Evolutionary conservation across 805 yeast genomes (phyloP).

Genomic region (Candida michaelii): DNA sequence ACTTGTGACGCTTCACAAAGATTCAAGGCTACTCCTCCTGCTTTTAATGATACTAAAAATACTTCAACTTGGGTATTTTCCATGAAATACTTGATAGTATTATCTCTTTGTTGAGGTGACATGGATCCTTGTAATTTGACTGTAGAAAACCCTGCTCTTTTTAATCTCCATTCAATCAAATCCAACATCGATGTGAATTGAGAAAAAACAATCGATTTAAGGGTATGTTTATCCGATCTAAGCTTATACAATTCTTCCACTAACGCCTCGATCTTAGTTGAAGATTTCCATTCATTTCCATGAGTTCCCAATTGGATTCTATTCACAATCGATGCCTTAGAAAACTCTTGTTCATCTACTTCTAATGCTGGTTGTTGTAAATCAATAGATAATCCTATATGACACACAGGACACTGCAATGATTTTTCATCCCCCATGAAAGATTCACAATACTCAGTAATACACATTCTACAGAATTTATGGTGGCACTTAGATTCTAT

Average conservation of each 20-base stretch:
- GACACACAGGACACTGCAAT: conserved; percentile 94
- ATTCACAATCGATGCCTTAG: conserved; percentile 75
- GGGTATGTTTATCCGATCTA: conserved; percentile 82
- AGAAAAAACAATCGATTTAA: conserved; percentile 94
- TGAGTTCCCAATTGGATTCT: conserved; percentile 73
- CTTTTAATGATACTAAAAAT: conserved; percentile 90
- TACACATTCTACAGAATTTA: conserved; percentile 88
- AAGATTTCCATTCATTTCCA: conserved; percentile 83
- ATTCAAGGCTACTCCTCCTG: conserved; percentile 98
- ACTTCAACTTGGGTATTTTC: conserved; percentile 90
- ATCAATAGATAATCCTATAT: conserved; percentile 88
- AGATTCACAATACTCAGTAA: conserved; percentile 85
- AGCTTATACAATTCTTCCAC: conserved; percentile 88
- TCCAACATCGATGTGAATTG: conserved; percentile 97
- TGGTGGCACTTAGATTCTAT: conserved; percentile 94
- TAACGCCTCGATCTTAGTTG: conserved; percentile 94
- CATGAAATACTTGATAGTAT: conserved; percentile 88
- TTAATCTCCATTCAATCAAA: conserved; percentile 91
- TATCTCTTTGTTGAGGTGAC: conserved; percentile 95
- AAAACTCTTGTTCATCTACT: conserved; percentile 58
- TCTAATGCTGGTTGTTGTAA: conserved; percentile 82
- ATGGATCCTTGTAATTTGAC: conserved; percentile 94
- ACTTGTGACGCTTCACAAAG: conserved; percentile 97
- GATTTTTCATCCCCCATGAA: conserved; percentile 59
- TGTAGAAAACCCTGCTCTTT: conserved; percentile 92